Evolutionary conservation across 2,329 filamentous ascomycete species (phyloP), one percentile per base, ranked within the genome.

Genomic region (Nemania diffusa): DNA sequence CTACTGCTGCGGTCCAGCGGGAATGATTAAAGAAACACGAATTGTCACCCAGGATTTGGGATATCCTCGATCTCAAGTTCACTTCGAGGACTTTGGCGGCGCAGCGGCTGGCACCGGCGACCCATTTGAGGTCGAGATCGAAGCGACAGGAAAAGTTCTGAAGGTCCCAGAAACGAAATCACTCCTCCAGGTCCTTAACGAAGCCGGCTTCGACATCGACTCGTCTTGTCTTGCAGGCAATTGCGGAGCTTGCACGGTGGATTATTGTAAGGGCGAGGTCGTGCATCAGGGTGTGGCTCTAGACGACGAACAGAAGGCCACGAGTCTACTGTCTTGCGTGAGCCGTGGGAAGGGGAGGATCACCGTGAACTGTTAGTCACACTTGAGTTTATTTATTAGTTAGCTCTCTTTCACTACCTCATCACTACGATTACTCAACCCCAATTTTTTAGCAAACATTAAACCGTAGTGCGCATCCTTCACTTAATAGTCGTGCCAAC

Each of bases 201-300:
- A 77, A 11, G 73, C 75, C n/a, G 77, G 76, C 2, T 75, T 79
- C 57, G 75, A 75, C 1, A 69, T 79, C 61, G 76, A 78, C 7
- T 75, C 73, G 2, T 77, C 76, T 5, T 78, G 77, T 42, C 69
- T 73, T 15, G 74, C 74, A 7, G 76, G 77, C 1, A 78, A 76
- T 22, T 78, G 77, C 52, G 76, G 76, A 9, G 71, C 72, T 1
- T 78, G 76, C 51, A 77, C 74, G 71, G 74, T 79, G 4, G 73
- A 76, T 2, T 64, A 75, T 5, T 74, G 73, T 52, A 72, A 71
- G 29, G 75, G 76, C 22, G 62, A 76, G 15, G 71, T 78, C 4
- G 32, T 55, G n/a, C 77, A 78, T 57, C 69, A 71, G 13, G 77
- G 76, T 1, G 68, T 74, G 2, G 75, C 75, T 1, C 69, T 78